Percentiles rank a stretch among this genome's conserved stretches.
Evolutionary conservation across 192 early-diverging fungal species (phyloP).

Genomic region (Podila epicladia): DNA sequence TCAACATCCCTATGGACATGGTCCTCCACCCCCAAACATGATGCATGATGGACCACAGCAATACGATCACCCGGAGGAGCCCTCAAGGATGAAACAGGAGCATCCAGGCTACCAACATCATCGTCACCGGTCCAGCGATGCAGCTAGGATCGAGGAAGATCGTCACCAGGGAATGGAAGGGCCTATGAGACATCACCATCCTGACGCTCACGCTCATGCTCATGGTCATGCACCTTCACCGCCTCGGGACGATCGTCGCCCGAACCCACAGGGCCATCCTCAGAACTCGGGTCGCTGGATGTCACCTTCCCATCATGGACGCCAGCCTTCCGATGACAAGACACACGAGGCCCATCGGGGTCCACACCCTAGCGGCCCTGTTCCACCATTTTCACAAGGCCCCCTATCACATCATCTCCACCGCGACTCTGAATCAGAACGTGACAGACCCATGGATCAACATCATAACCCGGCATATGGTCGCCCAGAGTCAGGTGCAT

Average conservation of each 20-base stretch:
- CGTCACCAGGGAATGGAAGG: slow-evolving; percentile 3
- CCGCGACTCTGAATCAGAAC: not conserved
- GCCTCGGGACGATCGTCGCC: slow-evolving; percentile 37
- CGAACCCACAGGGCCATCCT: not conserved
- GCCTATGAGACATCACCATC: slow-evolving; percentile 4
- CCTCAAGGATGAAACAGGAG: slow-evolving; percentile 27
- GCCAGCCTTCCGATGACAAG: slow-evolving; percentile 33
- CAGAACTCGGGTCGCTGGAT: slow-evolving; percentile 2
- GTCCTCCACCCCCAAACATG: slow-evolving; percentile 30
- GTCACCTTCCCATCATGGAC: slow-evolving; percentile 18
- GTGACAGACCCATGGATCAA: not conserved
- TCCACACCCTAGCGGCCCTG: not conserved
- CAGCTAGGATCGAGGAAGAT: slow-evolving; percentile 21
- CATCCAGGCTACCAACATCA: slow-evolving; percentile 34
- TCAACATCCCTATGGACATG: slow-evolving; percentile 37
- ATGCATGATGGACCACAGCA: slow-evolving; percentile 18
- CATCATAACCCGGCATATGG: not conserved
- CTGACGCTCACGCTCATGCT: slow-evolving; percentile 19
- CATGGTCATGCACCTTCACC: slow-evolving; percentile 35
- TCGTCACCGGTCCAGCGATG: slow-evolving; percentile 36
- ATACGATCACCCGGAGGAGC: slow-evolving; percentile 27
- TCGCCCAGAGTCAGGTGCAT: not conserved
- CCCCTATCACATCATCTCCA: not conserved
- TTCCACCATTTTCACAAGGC: not conserved
- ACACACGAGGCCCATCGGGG: slow-evolving; percentile 7